Evolutionary conservation across 106 monocot genomes (phyloP).

Genomic region (Narthecium ossifragum): DNA sequence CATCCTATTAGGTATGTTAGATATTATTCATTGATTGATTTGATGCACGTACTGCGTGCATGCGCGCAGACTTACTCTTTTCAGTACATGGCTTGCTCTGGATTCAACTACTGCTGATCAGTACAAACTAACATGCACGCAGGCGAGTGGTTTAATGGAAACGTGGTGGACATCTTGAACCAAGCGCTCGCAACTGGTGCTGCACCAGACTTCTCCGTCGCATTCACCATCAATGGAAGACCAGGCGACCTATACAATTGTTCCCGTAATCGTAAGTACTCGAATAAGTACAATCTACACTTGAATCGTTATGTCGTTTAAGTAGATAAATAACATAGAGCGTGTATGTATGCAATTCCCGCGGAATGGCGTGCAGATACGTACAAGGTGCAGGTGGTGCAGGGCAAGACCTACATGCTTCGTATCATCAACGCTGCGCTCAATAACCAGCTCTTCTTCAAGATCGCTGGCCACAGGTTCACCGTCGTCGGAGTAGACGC

Average conservation of each 20-base stretch:
- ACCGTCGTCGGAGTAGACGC: conserved; percentile 19
- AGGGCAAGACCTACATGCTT: conserved; percentile 10
- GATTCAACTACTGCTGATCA: too few relatives aligned
- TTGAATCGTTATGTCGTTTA: too few relatives aligned
- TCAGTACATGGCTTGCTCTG: too few relatives aligned
- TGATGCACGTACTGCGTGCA: too few relatives aligned
- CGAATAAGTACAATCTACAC: not conserved
- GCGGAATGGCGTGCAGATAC: not conserved
- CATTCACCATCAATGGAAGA: conserved; percentile 3
- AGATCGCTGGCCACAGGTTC: conserved; percentile 11
- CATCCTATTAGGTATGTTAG: conserved; percentile 13
- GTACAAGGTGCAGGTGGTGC: conserved; percentile 3
- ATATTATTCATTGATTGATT: not conserved
- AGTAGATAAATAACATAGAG: too few relatives aligned
- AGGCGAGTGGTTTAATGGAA: conserved; percentile 36
- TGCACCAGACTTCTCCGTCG: not conserved
- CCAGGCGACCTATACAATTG: conserved; percentile 27
- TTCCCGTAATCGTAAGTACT: conserved; percentile 7
- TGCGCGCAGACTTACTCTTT: too few relatives aligned
- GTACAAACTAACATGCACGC: too few relatives aligned
- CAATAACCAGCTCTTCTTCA: conserved; percentile 19
- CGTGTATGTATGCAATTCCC: not conserved
- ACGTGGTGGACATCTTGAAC: not conserved
- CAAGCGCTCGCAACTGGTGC: not conserved
- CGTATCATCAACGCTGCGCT: conserved; percentile 26